Conservation (phyloP, 371 early-diverging fungal genomes). For the Lichtheimia hyalospora region DNA sequence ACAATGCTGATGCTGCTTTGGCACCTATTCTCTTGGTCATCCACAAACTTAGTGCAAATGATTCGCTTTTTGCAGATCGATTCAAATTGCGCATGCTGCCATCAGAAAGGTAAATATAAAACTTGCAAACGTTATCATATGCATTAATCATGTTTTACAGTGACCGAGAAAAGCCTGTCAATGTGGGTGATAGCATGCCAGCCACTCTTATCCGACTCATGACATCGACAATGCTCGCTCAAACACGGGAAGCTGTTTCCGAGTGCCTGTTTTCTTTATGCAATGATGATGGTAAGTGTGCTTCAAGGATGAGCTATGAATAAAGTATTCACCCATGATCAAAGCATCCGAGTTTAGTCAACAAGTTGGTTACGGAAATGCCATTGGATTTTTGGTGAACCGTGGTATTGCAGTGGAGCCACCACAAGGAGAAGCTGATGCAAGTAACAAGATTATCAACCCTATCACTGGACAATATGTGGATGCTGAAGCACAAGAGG, state of each 20-base stretch:
- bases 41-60: constrained; percentile 45
- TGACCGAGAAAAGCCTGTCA: constrained; percentile 76
- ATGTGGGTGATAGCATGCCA: constrained; percentile 64
- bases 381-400: constrained; percentile 83
- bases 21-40: constrained; percentile 68
- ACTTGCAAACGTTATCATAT: too few relatives aligned
- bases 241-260: constrained; percentile 64
- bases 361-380: constrained; percentile 91
- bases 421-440: constrained; percentile 15
- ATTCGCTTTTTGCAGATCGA: constrained; percentile 30
- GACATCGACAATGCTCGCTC: constrained; percentile 68
- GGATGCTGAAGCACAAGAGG: constrained; percentile 41
- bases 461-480: constrained; percentile 84
- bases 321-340: background rate
- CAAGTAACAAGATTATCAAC: constrained; percentile 52
- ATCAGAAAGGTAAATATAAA: constrained; percentile 57
- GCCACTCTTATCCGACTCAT: constrained; percentile 74
- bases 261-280: constrained; percentile 77
- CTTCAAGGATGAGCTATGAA: too few relatives aligned
- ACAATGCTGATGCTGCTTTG: constrained; percentile 59
- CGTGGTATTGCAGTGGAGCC: constrained; percentile 56
- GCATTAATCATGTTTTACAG: constrained; percentile 22
- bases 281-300: constrained; percentile 71
- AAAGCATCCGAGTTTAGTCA: constrained; percentile 51
- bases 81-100: constrained; percentile 55